Evolutionary conservation across 306 rosid species (phyloP), one percentile per base, ranked within the genome.

Genomic region (Vigna angularis): DNA sequence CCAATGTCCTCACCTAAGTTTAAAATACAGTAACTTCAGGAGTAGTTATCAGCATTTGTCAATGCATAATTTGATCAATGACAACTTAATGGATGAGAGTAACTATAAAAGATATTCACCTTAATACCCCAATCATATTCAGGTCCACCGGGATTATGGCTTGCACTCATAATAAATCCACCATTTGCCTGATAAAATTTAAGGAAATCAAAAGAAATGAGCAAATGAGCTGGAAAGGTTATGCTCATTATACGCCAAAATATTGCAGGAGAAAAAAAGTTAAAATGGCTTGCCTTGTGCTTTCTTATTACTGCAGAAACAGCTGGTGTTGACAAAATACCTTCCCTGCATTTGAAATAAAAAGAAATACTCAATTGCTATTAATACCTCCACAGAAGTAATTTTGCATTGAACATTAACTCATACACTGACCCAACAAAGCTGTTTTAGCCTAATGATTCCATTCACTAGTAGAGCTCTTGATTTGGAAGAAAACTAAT

Each of bases 41-140:
- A 57, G 45, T 47, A 36, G 50, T 24, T 36, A 61, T 53, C 18
- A 68, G 53, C 36, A 74, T 18, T 26, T 47, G 17, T 66, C 67
- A 77, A 36, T 8, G 30, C 50, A 77, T 20, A 85, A 14, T 34
- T 42, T 73, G 74, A 77, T 61, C 40, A 49, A 57, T 70, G 72
- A 69, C 52, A 51, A 68, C 52, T 42, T 58, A 53, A 38, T 73
- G 56, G 30, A 69, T 57, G 61, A 57, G 76, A 55, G 52, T 24
- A 61, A 32, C 12, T 30, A 48, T 20, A 80, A 73, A 83, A 66
- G 28, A 44, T 63, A 74, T 5, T 90, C 81, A 96, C 99, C 97
- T 96, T 96, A 79, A 96, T 96, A 66, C 98, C 99, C 99, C 98
- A 96, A 82, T 96, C 99, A 83, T 91, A 90, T 65, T 96, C 98